Base-by-base conservation (phyloP, 2,329 filamentous ascomycete species). In the Sarocladiaceae sp. region DNA sequence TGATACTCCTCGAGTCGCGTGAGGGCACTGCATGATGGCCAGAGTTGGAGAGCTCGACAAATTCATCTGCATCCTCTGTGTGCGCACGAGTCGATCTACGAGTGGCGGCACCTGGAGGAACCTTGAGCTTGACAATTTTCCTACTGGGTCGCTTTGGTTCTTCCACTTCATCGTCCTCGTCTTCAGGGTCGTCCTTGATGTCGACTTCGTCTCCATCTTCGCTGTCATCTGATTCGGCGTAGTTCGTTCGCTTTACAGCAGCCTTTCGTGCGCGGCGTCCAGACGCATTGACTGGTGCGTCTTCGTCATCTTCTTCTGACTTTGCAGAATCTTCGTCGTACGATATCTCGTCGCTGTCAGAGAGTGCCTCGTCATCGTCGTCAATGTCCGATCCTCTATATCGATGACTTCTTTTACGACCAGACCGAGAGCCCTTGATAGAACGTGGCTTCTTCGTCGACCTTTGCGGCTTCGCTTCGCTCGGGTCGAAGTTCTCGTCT, bases 401-500 rank as follows among this genome's bases (percentile, higher is more conserved):
- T 49, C 60, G 67, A 43, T 58, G 59, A 31, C 57, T 55, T 42
- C 64, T 66, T 53, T 61, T 68, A 19, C 62, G 59, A 15, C 58
- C 51, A 3, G 63, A 48, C 43, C 55, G 56, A 13, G 57, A 54
- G 29, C 59, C 55, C 44, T 61, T 64, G 4, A 66, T 60, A 23
- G 66, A 58, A 19, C 68, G 66, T 4, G 64, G 54, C 44, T 69
- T 70, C 51, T 69, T 73, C 45, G 61, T 61, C 48, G 50, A 61
- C 47, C 66, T 66, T 12, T 63, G 63, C 13, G 72, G 64, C 23
- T 65, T 63, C 20, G 63, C 67, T 51, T 72, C 69, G 18, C 59
- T 57, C 13, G 79, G 79, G 47, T 80, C 74, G 55, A 83, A 84
- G 58, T 82, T 82, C 51, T 80, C 78, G 56, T 84, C 80, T 41